Evolutionary conservation across 345 rosid species (phyloP).

Genomic region (Corymbia maculata): DNA sequence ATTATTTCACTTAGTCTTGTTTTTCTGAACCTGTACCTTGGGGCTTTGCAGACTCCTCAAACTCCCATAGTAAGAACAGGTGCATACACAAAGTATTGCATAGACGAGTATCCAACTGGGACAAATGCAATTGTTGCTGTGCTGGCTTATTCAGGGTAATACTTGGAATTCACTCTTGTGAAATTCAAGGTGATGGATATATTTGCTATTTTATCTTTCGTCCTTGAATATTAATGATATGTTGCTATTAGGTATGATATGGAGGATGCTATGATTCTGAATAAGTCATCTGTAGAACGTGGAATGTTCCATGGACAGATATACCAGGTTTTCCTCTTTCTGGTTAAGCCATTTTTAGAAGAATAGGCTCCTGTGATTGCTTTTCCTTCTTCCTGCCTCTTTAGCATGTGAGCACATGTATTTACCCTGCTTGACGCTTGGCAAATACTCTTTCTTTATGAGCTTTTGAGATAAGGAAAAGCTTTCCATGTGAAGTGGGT

Average conservation of each 20-base stretch:
- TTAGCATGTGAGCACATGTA: neutral
- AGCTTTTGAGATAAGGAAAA: neutral
- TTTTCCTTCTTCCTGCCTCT: neutral
- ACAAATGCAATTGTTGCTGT: conserved; percentile 99
- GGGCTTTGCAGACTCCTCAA: conserved; percentile 87
- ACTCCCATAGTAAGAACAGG: conserved; percentile 80
- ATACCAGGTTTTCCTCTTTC: conserved; percentile 58
- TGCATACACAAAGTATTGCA: conserved; percentile 54
- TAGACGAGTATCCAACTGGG: conserved; percentile 87
- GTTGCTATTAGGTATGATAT: conserved; percentile 60
- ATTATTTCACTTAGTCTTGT: neutral
- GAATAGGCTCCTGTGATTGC: neutral
- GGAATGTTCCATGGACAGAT: conserved; percentile 98
- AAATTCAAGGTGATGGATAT: neutral
- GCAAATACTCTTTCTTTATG: neutral
- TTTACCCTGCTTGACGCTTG: neutral
- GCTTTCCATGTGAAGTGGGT: neutral
- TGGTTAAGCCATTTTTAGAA: neutral
- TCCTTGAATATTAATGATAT: neutral
- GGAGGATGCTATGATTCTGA: conserved; percentile 99
- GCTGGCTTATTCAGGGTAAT: conserved; percentile 89
- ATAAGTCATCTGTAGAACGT: conserved; percentile 89
- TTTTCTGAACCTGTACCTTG: conserved; percentile 1
- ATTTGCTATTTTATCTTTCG: neutral
- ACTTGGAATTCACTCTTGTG: neutral